These are phyloP conservation scores for Neodidymelliopsis sp. DNA, from an alignment of 2,329 filamentous ascomycete species.

Conservation along the genomic window DNA sequence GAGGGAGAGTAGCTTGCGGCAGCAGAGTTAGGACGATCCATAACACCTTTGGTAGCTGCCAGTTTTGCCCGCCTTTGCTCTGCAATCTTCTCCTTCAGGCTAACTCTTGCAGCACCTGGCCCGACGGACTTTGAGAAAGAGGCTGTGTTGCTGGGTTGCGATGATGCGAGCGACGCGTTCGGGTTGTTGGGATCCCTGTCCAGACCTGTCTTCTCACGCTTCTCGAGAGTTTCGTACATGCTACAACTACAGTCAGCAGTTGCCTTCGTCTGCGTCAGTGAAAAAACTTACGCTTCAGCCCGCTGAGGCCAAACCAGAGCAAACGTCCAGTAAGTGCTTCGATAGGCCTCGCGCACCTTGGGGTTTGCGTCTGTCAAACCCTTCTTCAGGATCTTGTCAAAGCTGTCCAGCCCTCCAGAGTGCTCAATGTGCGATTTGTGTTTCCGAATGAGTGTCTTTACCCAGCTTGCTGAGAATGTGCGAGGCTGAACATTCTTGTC, in stretches of 20 bases:
- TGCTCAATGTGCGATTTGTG: conserved; percentile 88
- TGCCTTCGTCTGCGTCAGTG: not conserved
- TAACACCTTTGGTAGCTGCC: conserved; percentile 51
- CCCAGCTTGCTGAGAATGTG: conserved; percentile 79
- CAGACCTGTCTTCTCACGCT: conserved; percentile 79
- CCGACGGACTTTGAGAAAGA: conserved; percentile 58
- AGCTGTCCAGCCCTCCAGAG: conserved; percentile 78
- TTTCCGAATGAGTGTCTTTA: conserved; percentile 81
- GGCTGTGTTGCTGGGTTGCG: conserved; percentile 56
- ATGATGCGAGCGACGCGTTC: conserved; percentile 61
- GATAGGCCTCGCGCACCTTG: conserved; percentile 84
- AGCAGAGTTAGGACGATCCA: conserved; percentile 65
- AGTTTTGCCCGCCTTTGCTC: conserved; percentile 73
- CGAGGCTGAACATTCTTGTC: conserved; percentile 94
- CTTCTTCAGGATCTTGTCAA: conserved; percentile 89
- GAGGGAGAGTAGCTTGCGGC: conserved; percentile 61
- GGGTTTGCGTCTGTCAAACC: conserved; percentile 90
- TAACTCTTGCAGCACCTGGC: conserved; percentile 57
- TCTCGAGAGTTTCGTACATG: conserved; percentile 80
- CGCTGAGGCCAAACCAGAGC: conserved; percentile 77
- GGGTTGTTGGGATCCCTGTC: conserved; percentile 86
- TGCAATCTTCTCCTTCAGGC: conserved; percentile 82
- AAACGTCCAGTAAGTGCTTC: conserved; percentile 87
- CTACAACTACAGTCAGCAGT: conserved; percentile 52
- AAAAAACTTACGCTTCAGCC: conserved; percentile 70